Evolutionary conservation across 108 stramenopile species (phyloP).

Genomic region (Cyclotella kingstonii): DNA sequence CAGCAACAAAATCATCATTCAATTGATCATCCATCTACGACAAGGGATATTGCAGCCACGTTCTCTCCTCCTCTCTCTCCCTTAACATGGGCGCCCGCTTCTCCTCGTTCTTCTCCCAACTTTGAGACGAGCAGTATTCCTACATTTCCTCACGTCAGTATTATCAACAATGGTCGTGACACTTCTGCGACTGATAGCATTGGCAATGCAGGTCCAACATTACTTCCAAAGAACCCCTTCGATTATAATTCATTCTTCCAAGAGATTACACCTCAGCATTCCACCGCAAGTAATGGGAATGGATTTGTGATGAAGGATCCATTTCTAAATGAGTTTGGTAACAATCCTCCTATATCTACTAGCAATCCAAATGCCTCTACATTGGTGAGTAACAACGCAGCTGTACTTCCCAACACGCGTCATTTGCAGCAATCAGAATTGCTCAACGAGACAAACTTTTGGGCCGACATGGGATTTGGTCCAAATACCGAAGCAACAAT

Average conservation of each 20-base stretch:
- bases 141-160: slow-evolving; percentile 13
- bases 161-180: slow-evolving; percentile 6
- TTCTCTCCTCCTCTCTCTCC: slow-evolving; percentile 31
- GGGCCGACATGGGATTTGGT: slow-evolving; percentile 33
- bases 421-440: slow-evolving; percentile 1
- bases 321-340: no score
- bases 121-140: background rate
- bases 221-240: no score
- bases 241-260: no score
- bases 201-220: no score
- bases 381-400: background rate
- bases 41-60: background rate
- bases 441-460: slow-evolving; percentile 19
- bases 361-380: background rate
- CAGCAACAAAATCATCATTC: background rate
- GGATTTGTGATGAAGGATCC: no score
- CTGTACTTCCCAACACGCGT: background rate
- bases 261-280: no score
- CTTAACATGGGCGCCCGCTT: slow-evolving; percentile 18
- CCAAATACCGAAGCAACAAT: background rate
- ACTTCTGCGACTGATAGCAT: background rate
- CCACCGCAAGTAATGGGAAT: no score
- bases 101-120: slow-evolving; percentile 6
- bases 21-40: background rate
- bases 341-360: background rate